Base-by-base conservation (phyloP, 768 basidiomycete genomes). In the Mrakia blollopis region DNA sequence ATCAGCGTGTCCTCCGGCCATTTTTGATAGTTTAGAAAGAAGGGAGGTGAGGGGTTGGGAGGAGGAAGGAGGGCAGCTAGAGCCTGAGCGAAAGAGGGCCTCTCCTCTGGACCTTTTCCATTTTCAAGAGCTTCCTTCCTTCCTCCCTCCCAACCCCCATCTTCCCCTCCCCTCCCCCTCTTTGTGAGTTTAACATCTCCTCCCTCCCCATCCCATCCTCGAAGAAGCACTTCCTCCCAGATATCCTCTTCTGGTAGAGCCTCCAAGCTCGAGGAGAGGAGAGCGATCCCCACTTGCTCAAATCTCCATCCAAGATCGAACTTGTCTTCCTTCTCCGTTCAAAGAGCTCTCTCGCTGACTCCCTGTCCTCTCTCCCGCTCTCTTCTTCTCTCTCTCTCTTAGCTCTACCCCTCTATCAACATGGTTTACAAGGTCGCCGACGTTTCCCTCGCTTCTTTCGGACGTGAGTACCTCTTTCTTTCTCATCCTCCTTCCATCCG, bases 391-490 rank as follows among this genome's bases (percentile, higher is more conserved):
- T 0, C 47, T 50, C 47, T 50, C 2, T 57, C n/a, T 25, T 23
- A 57, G 57, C 50, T n/a, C 39, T 50, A 50, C 47, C 44, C 35
- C 28, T 35, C 32, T 52, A 28, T 63, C 73, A 44, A 8, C 14
- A 77, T 77, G 76, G 70, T 72, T 50, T 77, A 72, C 76, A 77
- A 77, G 65, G 76, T 77, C 52, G 76, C 76, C 52, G 76, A 77
- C 72, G 87, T 96, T 82, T 98, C 95, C 82, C 92, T 99, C 83
- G 97, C 97, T 83, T 96, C 96, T 78, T 99, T 98, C 86, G 83
- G 80, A 54, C 72, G 79, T 68, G 37, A 68, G 65, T 68, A 30
- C 3, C 2, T 5, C 63, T 35, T 41, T 5, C 35, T 14, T 41
- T 5, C 35, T 14, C 35, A 23, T n/a, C 65, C 65, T 11, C 5